Conservation (phyloP, 2,329 filamentous ascomycete genomes). For the Fusarium marasasianum region DNA sequence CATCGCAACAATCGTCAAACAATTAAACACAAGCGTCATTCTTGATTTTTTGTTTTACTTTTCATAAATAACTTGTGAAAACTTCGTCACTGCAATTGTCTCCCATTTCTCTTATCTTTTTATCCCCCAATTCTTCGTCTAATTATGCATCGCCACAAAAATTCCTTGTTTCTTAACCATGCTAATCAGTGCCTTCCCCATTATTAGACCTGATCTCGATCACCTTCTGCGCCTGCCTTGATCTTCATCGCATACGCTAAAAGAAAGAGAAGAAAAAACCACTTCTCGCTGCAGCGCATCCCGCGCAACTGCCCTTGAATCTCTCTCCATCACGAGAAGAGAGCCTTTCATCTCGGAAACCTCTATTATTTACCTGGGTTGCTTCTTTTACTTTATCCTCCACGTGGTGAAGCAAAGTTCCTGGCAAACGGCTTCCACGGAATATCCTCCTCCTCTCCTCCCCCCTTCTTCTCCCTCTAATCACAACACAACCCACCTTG, state of each 20-base stretch:
- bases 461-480: slow-evolving; percentile 11
- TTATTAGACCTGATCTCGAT: slow-evolving; percentile 31
- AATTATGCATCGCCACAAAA: slow-evolving; percentile 21
- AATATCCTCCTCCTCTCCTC: slow-evolving; percentile 26
- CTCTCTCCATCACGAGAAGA: slow-evolving; percentile 17
- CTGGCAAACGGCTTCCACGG: slow-evolving; percentile 36
- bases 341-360: slow-evolving; percentile 5
- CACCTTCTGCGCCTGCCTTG: slow-evolving; percentile 17
- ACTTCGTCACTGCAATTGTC: background rate
- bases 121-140: background rate
- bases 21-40: background rate
- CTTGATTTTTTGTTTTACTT: background rate
- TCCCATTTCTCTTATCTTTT: background rate
- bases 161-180: slow-evolving; percentile 22
- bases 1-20: background rate
- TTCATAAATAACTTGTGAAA: no score
- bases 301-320: slow-evolving; percentile 2
- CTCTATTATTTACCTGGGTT: slow-evolving; percentile 15
- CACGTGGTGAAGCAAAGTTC: slow-evolving; percentile 35
- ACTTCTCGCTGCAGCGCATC: background rate
- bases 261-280: slow-evolving; percentile 11
- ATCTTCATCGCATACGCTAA: slow-evolving; percentile 36
- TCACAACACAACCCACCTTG: slow-evolving; percentile 41
- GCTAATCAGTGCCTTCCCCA: slow-evolving; percentile 41
- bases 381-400: slow-evolving; percentile 11